A percentile compares a stretch with the other conserved stretches of the same genome.
phyloP scores from a whole-genome alignment of 441 rosid species.

The Erodium texanum region DNA sequence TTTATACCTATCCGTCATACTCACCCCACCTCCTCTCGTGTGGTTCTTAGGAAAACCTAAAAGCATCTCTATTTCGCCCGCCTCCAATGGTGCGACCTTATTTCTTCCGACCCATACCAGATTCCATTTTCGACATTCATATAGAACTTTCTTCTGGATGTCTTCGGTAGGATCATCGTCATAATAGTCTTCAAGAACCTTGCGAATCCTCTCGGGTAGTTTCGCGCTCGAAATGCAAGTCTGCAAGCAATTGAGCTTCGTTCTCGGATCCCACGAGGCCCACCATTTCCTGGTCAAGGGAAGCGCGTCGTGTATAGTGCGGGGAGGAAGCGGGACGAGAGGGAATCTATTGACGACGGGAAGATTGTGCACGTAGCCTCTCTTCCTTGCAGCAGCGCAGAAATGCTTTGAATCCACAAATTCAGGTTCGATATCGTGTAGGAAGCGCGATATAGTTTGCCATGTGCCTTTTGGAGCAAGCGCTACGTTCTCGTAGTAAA shows the following conservation, averaged over 20 bases:
- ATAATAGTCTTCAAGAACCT: constrained; percentile 41
- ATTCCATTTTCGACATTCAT: constrained; percentile 75
- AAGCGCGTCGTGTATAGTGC: constrained; percentile 58
- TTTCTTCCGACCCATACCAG: constrained; percentile 88
- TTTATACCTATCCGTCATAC: constrained; percentile 64
- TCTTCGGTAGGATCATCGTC: constrained; percentile 40
- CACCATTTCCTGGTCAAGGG: constrained; percentile 75
- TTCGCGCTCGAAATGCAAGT: constrained; percentile 58
- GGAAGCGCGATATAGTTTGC: constrained; percentile 53
- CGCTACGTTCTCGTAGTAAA: constrained; percentile 84
- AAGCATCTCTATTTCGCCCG: constrained; percentile 82
- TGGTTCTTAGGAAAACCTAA: constrained; percentile 84
- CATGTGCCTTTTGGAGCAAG: constrained; percentile 87
- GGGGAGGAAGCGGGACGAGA: constrained; percentile 57
- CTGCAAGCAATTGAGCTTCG: constrained; percentile 62
- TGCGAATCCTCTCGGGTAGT: constrained; percentile 56
- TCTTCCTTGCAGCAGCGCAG: constrained; percentile 81
- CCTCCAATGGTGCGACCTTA: constrained; percentile 77
- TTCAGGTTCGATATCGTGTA: constrained; percentile 65
- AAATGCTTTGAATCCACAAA: constrained; percentile 74
- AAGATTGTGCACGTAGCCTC: constrained; percentile 82
- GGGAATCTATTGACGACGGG: constrained; percentile 54
- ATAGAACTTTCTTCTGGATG: constrained; percentile 44
- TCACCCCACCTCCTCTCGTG: constrained; percentile 66
- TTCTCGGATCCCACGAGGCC: constrained; percentile 80